Evolutionary conservation across 768 basidiomycete genomes (phyloP).

Genomic region (Dioszegia crocea): DNA sequence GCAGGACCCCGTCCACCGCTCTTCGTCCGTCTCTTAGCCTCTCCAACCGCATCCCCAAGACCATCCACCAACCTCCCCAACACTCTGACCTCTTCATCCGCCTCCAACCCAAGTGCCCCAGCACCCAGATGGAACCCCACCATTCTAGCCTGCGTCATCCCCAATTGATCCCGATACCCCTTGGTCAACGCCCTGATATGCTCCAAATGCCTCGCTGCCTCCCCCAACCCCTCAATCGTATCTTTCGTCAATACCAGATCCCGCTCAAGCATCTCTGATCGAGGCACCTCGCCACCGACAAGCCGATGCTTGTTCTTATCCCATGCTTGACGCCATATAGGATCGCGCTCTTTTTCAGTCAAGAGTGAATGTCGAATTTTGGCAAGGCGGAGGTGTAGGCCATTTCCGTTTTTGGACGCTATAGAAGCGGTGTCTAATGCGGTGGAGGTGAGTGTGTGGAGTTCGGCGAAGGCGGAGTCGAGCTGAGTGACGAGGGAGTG

Average conservation of each 20-base stretch:
- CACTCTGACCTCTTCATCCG: slow-evolving; percentile 38
- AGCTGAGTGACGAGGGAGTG: slow-evolving; percentile 34
- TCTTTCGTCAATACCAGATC: slow-evolving; percentile 28
- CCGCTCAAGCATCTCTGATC: slow-evolving; percentile 20
- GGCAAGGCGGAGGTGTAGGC: slow-evolving; percentile 10
- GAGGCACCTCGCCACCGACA: slow-evolving; percentile 31
- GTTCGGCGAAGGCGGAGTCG: slow-evolving; percentile 18
- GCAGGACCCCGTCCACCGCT: neutral
- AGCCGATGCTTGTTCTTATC: slow-evolving; percentile 29
- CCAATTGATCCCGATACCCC: slow-evolving; percentile 36
- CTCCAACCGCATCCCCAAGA: slow-evolving; percentile 28
- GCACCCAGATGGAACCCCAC: slow-evolving; percentile 41
- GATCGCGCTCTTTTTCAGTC: slow-evolving; percentile 17
- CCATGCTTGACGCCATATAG: slow-evolving; percentile 28
- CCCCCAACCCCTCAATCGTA: slow-evolving; percentile 20
- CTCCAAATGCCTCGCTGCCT: slow-evolving; percentile 13
- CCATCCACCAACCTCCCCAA: slow-evolving; percentile 29
- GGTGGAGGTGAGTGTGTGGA: slow-evolving; percentile 18
- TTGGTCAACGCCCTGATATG: slow-evolving; percentile 18
- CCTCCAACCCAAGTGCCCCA: slow-evolving; percentile 23
- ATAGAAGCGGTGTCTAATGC: slow-evolving; percentile 14
- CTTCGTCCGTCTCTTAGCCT: slow-evolving; percentile 19
- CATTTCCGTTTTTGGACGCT: slow-evolving; percentile 19
- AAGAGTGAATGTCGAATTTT: slow-evolving; percentile 12
- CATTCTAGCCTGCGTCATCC: slow-evolving; percentile 36